These are phyloP conservation scores for Phytophthora podocarpi DNA, from an alignment of 352 stramenopile genomes.

Conservation along the genomic window DNA sequence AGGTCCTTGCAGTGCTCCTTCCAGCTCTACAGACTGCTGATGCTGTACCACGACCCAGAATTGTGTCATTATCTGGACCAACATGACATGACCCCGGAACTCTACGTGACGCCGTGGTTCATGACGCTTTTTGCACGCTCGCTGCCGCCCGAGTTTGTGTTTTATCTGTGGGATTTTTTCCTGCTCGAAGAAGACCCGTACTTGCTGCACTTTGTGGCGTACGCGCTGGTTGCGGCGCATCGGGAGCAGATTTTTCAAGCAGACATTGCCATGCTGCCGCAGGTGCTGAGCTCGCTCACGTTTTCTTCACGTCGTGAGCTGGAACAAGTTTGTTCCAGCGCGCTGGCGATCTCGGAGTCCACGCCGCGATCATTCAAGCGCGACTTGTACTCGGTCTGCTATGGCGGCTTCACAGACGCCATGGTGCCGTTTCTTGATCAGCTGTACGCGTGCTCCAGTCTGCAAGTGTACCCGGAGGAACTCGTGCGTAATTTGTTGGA, in stretches of 20 bases:
- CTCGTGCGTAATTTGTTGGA: conserved; percentile 77
- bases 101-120: conserved; percentile 95
- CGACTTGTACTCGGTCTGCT: conserved; percentile 85
- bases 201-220: conserved; percentile 90
- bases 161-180: conserved; percentile 92
- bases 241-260: conserved; percentile 62
- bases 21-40: conserved; percentile 89
- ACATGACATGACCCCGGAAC: conserved; percentile 91
- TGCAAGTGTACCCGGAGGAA: conserved; percentile 87
- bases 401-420: conserved; percentile 68
- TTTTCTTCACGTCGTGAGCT: conserved; percentile 64
- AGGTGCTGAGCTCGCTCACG: conserved; percentile 79
- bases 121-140: conserved; percentile 93
- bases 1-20: conserved; percentile 92
- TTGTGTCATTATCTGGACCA: conserved; percentile 90
- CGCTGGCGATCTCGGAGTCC: conserved; percentile 58
- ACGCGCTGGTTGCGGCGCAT: conserved; percentile 74
- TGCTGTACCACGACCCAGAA: conserved; percentile 92
- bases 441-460: conserved; percentile 71
- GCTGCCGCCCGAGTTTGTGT: conserved; percentile 72
- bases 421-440: conserved; percentile 76
- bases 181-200: conserved; percentile 89
- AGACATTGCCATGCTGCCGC: conserved; percentile 79
- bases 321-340: conserved; percentile 56
- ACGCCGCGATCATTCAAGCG: conserved; percentile 83